Conservation (phyloP, 140 eudicot species). For the Flaveria floridana region DNA sequence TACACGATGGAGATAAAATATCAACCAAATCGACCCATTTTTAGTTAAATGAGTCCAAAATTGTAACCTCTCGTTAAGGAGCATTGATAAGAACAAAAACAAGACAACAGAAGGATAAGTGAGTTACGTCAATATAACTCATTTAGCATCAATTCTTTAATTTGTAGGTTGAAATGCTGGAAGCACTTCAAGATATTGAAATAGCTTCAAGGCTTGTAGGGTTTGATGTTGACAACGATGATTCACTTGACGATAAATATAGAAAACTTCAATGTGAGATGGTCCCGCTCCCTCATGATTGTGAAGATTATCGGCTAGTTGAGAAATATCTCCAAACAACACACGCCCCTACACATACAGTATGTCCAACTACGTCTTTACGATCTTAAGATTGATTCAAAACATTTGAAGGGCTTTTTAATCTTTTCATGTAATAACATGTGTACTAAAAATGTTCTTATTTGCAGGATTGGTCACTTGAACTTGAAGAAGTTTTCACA, state of each 20-base stretch:
- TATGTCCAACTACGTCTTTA: constrained; percentile 30
- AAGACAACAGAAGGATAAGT: background rate
- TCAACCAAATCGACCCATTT: background rate
- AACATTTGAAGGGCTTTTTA: constrained; percentile 9
- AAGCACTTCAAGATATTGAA: constrained; percentile 99
- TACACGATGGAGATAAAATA: background rate
- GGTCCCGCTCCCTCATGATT: constrained; percentile 78
- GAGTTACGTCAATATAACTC: background rate
- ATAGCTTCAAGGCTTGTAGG: constrained; percentile 98
- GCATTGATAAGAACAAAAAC: background rate
- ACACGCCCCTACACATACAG: constrained; percentile 97
- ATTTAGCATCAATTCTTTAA: background rate
- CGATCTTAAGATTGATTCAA: background rate
- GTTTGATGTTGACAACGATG: constrained; percentile 70
- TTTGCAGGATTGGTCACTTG: constrained; percentile 85
- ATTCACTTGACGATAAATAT: constrained; percentile 83
- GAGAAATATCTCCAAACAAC: constrained; percentile 90
- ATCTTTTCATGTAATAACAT: constrained; percentile 5
- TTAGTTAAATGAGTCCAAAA: constrained; percentile 2
- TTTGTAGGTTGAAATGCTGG: constrained; percentile 90
- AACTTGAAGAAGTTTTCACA: constrained; percentile 89
- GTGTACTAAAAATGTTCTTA: constrained; percentile 8
- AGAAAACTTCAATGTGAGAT: constrained; percentile 78
- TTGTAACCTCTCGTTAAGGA: background rate
- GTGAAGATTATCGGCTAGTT: constrained; percentile 76